Evolutionary conservation across 2,329 filamentous ascomycete species (phyloP).

Genomic region (Samsoniella hepiali): DNA sequence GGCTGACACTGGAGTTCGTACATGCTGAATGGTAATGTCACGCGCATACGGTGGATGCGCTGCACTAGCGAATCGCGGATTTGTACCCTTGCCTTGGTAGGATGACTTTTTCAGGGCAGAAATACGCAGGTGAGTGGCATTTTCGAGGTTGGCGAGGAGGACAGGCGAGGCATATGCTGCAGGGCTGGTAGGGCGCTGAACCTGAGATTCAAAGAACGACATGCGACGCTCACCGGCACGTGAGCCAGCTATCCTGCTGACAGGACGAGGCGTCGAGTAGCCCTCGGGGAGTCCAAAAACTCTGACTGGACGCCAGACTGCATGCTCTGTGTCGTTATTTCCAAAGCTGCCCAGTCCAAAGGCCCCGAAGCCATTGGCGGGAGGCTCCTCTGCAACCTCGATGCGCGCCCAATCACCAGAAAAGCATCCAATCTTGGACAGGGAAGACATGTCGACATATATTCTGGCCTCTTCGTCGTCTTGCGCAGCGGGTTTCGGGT

Average conservation of each 20-base stretch:
- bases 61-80: slow-evolving; percentile 54
- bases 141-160: slow-evolving; percentile 79
- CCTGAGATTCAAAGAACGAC: slow-evolving; percentile 67
- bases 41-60: slow-evolving; percentile 57
- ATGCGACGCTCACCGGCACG: slow-evolving; percentile 49
- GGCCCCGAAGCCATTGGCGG: slow-evolving; percentile 60
- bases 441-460: slow-evolving; percentile 82
- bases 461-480: slow-evolving; percentile 89
- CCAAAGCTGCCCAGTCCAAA: slow-evolving; percentile 66
- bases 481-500: slow-evolving; percentile 71
- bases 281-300: slow-evolving; percentile 86
- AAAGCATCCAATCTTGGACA: slow-evolving; percentile 91
- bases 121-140: slow-evolving; percentile 74
- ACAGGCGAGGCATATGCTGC: slow-evolving; percentile 78
- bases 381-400: slow-evolving; percentile 73
- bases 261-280: slow-evolving; percentile 54
- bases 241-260: slow-evolving; percentile 58
- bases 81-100: slow-evolving; percentile 49
- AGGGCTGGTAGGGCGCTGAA: slow-evolving; percentile 56
- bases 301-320: slow-evolving; percentile 76
- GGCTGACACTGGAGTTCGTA: slow-evolving; percentile 83
- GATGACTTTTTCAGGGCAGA: slow-evolving; percentile 60
- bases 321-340: slow-evolving; percentile 51
- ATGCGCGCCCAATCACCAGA: slow-evolving; percentile 95
- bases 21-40: slow-evolving; percentile 83